Percentiles rank a stretch among this genome's conserved stretches.
Conservation (phyloP, 1,139 yeast genomes). For the Kurtzmaniella quercitrusa region DNA sequence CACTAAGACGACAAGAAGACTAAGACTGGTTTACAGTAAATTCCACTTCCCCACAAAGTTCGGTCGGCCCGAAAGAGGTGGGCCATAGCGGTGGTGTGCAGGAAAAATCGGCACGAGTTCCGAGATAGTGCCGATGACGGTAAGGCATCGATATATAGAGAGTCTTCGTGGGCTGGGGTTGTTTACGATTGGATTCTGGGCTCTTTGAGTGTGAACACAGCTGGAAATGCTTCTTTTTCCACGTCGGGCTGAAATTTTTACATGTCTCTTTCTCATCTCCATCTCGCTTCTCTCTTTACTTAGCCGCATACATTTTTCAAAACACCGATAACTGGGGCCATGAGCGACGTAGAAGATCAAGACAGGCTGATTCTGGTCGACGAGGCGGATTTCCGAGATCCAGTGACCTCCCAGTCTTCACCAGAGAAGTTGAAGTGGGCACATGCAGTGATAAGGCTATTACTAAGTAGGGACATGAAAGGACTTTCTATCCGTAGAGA, state of each 20-base stretch:
- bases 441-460: slow-evolving; percentile 16
- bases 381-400: background rate
- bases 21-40: no score
- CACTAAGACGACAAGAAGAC: no score
- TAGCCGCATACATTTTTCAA: background rate
- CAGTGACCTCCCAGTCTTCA: background rate
- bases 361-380: background rate
- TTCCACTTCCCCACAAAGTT: background rate
- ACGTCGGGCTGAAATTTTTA: no score
- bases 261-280: no score
- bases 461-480: slow-evolving; percentile 22
- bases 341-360: background rate
- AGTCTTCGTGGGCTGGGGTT: no score
- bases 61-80: background rate
- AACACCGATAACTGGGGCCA: background rate
- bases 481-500: slow-evolving; percentile 25
- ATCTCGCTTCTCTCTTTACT: background rate
- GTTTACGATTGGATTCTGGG: no score
- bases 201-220: no score
- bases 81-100: background rate
- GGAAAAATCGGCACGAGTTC: background rate
- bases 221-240: no score
- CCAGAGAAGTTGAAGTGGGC: slow-evolving; percentile 5
- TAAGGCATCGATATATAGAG: no score
- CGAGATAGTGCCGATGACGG: background rate